phyloP scores from a whole-genome alignment of 1,139 yeast genomes.

The Zygosaccharomyces sapae region DNA sequence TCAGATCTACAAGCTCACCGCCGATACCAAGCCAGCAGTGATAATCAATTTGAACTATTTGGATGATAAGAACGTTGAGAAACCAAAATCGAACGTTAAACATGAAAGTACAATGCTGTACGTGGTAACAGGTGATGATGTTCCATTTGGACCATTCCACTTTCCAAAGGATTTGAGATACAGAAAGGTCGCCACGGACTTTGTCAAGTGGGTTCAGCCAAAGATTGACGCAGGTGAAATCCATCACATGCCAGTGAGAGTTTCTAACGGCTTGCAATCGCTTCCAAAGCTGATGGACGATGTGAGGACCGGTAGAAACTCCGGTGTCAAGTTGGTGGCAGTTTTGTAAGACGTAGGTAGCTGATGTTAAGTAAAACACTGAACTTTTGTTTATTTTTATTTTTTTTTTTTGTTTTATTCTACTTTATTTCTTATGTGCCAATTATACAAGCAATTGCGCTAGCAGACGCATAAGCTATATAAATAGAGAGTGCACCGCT shows the following conservation, averaged over 20 bases:
- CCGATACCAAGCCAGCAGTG: constrained; percentile 36
- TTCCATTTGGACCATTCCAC: constrained; percentile 28
- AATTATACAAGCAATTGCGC: no score
- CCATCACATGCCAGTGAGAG: constrained; percentile 30
- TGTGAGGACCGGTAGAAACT: constrained; percentile 29
- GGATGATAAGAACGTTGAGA: constrained; percentile 23
- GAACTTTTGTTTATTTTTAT: no score
- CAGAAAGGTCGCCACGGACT: constrained; percentile 23
- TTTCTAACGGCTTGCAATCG: constrained; percentile 29
- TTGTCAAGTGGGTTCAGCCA: constrained; percentile 26
- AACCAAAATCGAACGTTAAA: constrained; percentile 29
- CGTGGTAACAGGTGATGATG: constrained; percentile 25
- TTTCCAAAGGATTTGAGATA: constrained; percentile 30
- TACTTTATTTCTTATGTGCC: no score
- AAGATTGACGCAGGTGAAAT: constrained; percentile 29
- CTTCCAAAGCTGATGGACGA: constrained; percentile 27
- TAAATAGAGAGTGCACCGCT: no score
- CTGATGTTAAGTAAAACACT: no score
- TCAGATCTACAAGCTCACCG: constrained; percentile 44
- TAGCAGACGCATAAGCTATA: no score
- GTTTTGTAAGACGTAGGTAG: background rate
- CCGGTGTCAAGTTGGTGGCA: constrained; percentile 14
- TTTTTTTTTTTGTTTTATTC: no score
- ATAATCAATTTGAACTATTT: constrained; percentile 23
- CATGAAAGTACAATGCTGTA: constrained; percentile 29